Conservation (phyloP, 2,329 filamentous ascomycete genomes). For the Beauveria australis region DNA sequence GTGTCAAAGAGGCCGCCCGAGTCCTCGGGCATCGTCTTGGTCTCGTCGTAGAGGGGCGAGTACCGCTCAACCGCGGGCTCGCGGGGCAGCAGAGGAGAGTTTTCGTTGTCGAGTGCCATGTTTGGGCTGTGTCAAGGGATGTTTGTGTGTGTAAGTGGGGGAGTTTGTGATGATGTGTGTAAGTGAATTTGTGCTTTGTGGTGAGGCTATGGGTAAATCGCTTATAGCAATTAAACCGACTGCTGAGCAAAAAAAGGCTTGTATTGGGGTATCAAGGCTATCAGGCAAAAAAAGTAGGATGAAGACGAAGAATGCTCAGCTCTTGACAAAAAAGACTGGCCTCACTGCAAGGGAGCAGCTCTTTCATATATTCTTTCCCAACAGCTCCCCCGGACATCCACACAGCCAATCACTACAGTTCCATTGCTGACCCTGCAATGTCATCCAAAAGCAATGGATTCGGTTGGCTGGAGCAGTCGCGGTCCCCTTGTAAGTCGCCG, state of each 20-base stretch:
- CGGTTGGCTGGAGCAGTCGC: conserved; percentile 6
- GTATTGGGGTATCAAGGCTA: neutral
- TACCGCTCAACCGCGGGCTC: conserved; percentile 23
- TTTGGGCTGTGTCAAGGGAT: neutral
- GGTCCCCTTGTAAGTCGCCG: neutral
- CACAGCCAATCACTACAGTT: conserved; percentile 1
- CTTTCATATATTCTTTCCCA: conserved; percentile 5
- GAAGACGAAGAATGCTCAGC: neutral
- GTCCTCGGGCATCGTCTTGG: conserved; percentile 14
- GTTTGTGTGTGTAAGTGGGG: neutral
- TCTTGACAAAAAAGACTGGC: neutral
- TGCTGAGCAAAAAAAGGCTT: no score
- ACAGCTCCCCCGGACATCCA: neutral
- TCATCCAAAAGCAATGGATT: conserved; percentile 4
- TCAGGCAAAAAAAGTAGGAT: neutral
- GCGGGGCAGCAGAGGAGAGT: conserved; percentile 24
- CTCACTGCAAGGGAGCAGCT: neutral
- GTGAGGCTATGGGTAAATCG: no score
- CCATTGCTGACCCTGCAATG: conserved; percentile 5
- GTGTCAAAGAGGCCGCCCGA: conserved; percentile 26
- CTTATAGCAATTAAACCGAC: no score
- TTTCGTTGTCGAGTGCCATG: conserved; percentile 23
- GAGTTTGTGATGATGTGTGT: neutral
- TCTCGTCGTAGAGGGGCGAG: conserved; percentile 17
- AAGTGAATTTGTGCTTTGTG: neutral